Evolutionary conservation across 768 basidiomycete species (phyloP), one percentile per base, ranked within the genome.

Genomic region (Cantharellus cinnabarinus): DNA sequence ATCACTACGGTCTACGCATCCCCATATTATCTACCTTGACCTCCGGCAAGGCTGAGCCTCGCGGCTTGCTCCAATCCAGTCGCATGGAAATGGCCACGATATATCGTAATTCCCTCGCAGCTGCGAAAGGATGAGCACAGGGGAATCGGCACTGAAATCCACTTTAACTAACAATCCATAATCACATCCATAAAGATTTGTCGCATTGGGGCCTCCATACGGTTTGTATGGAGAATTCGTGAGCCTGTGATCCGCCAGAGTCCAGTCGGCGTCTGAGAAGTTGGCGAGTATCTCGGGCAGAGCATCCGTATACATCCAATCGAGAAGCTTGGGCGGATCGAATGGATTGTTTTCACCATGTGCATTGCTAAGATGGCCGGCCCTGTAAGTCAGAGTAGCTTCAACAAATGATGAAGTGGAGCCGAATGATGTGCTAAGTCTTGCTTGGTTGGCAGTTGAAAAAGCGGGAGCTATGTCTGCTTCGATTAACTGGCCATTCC

Each of bases 181-280:
- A 68, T 89, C 88, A 65, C 86, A 89, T 0, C 85, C 86, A 68
- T 86, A 89, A 38, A 90, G 70, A n/a, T 88, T 71, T 42, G 83
- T 83, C 1, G 84, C 84, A 62, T 83, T 54, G 10, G 44, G 20
- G 20, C 20, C 20, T 29, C 52, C 85, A 61, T 76, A 71, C 3
- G 83, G 82, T 64, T 79, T 79, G 55, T 73, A 73, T 2, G 83
- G 82, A 59, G 82, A 80, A 63, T 84, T 85, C 38, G 88, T 88
- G 29, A 73, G 75, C n/a, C 75, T 83, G 61, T 81, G 80, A 64
- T 85, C 75, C 14, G 85, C 87, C 59, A 74, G 64, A 4, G 72
- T 73, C 87, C 86, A 90, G 2, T 63, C 59, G 2, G 71, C 68
- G 67, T 90, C 88, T 63, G 79, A 76, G 65, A 81, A 90, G 10